phyloP scores from a whole-genome alignment of 441 rosid species.

The Flueggea neowawraea region DNA sequence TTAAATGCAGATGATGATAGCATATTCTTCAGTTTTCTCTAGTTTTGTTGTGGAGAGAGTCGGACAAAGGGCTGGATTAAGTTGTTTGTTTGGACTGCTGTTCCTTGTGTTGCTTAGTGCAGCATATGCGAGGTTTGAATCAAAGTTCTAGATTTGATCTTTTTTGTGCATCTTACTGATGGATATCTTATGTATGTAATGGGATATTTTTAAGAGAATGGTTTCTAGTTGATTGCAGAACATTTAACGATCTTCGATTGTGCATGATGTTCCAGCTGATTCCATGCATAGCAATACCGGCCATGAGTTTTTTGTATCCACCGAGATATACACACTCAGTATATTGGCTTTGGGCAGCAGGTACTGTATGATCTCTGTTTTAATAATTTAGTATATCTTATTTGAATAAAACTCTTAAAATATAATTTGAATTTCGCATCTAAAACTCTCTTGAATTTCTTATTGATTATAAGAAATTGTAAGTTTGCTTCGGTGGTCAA shows the following conservation, averaged over 20 bases:
- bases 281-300: conserved; percentile 67
- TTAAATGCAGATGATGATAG: conserved; percentile 78
- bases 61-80: conserved; percentile 54
- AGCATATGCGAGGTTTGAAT: conserved; percentile 68
- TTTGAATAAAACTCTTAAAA: not conserved
- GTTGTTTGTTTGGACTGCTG: conserved; percentile 53
- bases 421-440: no score
- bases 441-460: no score
- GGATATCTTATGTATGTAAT: conserved; percentile 1
- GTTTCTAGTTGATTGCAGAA: conserved; percentile 72
- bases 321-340: conserved; percentile 76
- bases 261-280: conserved; percentile 90
- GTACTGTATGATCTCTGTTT: conserved; percentile 23
- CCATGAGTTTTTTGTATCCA: conserved; percentile 54
- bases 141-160: not conserved
- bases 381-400: not conserved
- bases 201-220: conserved; percentile 24
- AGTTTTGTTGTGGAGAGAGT: conserved; percentile 83
- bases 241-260: conserved; percentile 86
- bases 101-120: conserved; percentile 44
- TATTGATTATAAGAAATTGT: no score
- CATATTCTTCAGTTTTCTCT: conserved; percentile 79
- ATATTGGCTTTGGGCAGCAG: conserved; percentile 82
- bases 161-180: not conserved
- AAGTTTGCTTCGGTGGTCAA: no score